Evolutionary conservation across 2,329 filamentous ascomycete species (phyloP).

Genomic region (Mollisiaceae sp.): DNA sequence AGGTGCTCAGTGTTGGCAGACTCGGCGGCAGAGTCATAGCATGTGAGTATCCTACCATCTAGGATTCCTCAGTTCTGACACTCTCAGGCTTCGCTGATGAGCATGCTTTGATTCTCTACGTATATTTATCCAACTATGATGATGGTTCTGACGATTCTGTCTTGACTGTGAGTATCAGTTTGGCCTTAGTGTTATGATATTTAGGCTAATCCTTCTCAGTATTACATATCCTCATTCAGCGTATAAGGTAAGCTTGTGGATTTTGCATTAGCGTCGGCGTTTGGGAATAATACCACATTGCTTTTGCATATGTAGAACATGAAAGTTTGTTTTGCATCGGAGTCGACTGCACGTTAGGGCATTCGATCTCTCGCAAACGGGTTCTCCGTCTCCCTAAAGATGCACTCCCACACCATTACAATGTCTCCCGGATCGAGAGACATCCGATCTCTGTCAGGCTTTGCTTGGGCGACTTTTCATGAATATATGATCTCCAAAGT

Average conservation of each 20-base stretch:
- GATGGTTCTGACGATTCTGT: slow-evolving; percentile 73
- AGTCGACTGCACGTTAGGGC: background rate
- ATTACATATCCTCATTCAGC: slow-evolving; percentile 64
- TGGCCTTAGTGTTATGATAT: background rate
- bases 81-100: slow-evolving; percentile 72
- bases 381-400: too few relatives aligned
- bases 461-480: background rate
- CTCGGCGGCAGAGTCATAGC: slow-evolving; percentile 92
- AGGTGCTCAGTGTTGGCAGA: slow-evolving; percentile 89
- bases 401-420: too few relatives aligned
- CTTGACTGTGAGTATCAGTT: slow-evolving; percentile 76
- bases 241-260: slow-evolving; percentile 30
- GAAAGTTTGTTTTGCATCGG: background rate
- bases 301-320: background rate
- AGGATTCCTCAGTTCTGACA: slow-evolving; percentile 29
- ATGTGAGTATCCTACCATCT: slow-evolving; percentile 57
- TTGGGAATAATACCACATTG: slow-evolving; percentile 26
- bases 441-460: background rate
- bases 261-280: slow-evolving; percentile 33
- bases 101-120: slow-evolving; percentile 81
- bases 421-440: background rate
- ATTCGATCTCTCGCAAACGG: background rate
- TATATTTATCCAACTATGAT: slow-evolving; percentile 76
- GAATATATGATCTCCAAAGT: background rate
- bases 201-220: slow-evolving; percentile 46